phyloP scores from a whole-genome alignment of 257 asterid species.

The Jacaranda copaia region DNA sequence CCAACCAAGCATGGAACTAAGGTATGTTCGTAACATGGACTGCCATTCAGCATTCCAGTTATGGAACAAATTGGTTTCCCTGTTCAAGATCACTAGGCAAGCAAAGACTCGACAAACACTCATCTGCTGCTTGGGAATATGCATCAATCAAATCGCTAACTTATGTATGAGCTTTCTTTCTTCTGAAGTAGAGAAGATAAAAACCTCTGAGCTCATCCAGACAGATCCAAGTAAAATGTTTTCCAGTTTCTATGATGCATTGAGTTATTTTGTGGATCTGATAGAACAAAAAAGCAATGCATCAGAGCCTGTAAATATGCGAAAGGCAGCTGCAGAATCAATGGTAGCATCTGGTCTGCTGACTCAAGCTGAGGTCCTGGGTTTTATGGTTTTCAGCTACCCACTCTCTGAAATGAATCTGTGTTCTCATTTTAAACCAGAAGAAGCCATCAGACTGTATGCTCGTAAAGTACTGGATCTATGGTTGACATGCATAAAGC shows the following conservation, averaged over 20 bases:
- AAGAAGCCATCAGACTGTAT: constrained; percentile 52
- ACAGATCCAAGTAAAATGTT: constrained; percentile 39
- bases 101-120: constrained; percentile 76
- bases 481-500: constrained; percentile 80
- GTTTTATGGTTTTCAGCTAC: constrained; percentile 48
- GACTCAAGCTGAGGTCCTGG: constrained; percentile 57
- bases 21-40: constrained; percentile 63
- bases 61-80: constrained; percentile 78
- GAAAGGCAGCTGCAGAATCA: constrained; percentile 90
- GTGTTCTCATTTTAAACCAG: constrained; percentile 40
- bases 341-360: constrained; percentile 83
- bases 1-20: constrained; percentile 41
- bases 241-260: constrained; percentile 52
- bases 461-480: constrained; percentile 67
- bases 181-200: constrained; percentile 38
- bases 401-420: constrained; percentile 42
- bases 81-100: constrained; percentile 75
- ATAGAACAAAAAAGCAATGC: constrained; percentile 68
- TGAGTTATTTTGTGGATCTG: constrained; percentile 68
- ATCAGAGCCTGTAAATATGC: constrained; percentile 77
- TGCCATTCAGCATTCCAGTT: constrained; percentile 56
- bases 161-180: constrained; percentile 50
- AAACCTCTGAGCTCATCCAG: constrained; percentile 38
- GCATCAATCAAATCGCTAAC: constrained; percentile 61
- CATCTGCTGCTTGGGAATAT: constrained; percentile 92